These are phyloP conservation scores for Trichoderma harzianum DNA, from an alignment of 2,329 filamentous ascomycete genomes.

Conservation along the genomic window DNA sequence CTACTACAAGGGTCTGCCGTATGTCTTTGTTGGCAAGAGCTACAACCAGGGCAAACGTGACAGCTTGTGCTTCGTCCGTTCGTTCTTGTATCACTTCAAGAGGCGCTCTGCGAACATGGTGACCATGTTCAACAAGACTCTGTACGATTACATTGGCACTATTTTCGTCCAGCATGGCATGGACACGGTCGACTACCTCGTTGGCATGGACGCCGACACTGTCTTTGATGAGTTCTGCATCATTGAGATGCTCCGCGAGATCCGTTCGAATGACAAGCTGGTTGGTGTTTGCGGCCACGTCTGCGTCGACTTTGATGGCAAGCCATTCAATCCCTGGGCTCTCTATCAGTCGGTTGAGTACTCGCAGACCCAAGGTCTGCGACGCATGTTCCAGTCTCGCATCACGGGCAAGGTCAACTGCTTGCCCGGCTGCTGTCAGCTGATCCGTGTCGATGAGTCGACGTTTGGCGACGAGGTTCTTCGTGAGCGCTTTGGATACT, in stretches of 20 bases:
- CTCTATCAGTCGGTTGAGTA: conserved; percentile 49
- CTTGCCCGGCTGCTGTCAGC: conserved; percentile 47
- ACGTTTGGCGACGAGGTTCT: conserved; percentile 47
- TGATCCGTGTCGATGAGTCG: conserved; percentile 47
- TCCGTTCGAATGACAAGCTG: conserved; percentile 40
- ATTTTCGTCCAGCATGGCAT: conserved; percentile 38
- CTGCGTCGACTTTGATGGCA: conserved; percentile 43
- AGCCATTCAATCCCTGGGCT: conserved; percentile 43
- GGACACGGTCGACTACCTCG: conserved; percentile 40
- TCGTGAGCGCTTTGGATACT: conserved; percentile 46
- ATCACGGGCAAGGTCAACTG: conserved; percentile 49
- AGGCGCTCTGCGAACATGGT: conserved; percentile 38
- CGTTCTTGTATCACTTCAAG: conserved; percentile 48
- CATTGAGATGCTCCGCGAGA: conserved; percentile 42
- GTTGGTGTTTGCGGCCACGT: conserved; percentile 49
- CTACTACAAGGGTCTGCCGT: conserved; percentile 44
- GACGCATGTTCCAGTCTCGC: conserved; percentile 47
- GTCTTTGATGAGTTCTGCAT: conserved; percentile 45
- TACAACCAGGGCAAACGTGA: conserved; percentile 51
- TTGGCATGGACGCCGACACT: conserved; percentile 49
- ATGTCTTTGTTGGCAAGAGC: conserved; percentile 46
- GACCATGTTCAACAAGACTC: conserved; percentile 45
- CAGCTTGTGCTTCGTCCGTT: conserved; percentile 47
- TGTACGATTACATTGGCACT: conserved; percentile 41
- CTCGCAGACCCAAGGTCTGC: conserved; percentile 45